Evolutionary conservation across 345 rosid species (phyloP).

Genomic region (Theobroma cacao): DNA sequence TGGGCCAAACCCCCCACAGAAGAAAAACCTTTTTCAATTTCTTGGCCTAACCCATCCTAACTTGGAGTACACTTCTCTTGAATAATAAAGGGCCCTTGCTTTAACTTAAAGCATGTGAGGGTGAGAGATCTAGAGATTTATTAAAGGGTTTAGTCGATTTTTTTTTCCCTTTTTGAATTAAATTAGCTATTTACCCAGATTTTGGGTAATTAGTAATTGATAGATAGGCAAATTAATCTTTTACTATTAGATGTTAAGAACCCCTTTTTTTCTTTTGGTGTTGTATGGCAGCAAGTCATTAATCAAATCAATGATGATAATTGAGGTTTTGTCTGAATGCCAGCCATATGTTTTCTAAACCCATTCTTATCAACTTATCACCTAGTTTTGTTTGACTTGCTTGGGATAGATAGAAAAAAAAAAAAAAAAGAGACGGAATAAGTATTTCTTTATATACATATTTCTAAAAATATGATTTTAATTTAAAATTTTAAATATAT

Average conservation of each 20-base stretch:
- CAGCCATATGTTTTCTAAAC: not conserved
- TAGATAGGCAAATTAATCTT: too few species aligned
- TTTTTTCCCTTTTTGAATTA: too few species aligned
- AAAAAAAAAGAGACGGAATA: too few species aligned
- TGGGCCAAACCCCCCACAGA: not conserved
- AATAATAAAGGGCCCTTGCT: conserved; percentile 36
- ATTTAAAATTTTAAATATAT: too few species aligned
- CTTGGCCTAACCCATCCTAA: conserved; percentile 20
- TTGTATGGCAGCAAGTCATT: conserved; percentile 1
- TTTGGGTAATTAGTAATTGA: too few species aligned
- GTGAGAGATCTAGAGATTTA: conserved; percentile 14
- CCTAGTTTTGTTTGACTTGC: not conserved
- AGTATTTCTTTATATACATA: too few species aligned
- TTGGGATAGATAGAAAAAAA: not conserved
- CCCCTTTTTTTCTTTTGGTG: too few species aligned
- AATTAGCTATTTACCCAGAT: too few species aligned
- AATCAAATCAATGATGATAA: not conserved
- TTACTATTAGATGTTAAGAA: too few species aligned
- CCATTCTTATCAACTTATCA: not conserved
- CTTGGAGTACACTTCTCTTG: conserved; percentile 38
- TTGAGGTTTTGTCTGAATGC: not conserved
- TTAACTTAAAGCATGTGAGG: conserved; percentile 35
- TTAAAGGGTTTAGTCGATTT: not conserved
- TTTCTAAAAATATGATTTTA: too few species aligned
- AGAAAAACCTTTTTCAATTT: not conserved